Evolutionary conservation across 805 yeast genomes (phyloP).

Genomic region (Phaffomyces thermotolerans): DNA sequence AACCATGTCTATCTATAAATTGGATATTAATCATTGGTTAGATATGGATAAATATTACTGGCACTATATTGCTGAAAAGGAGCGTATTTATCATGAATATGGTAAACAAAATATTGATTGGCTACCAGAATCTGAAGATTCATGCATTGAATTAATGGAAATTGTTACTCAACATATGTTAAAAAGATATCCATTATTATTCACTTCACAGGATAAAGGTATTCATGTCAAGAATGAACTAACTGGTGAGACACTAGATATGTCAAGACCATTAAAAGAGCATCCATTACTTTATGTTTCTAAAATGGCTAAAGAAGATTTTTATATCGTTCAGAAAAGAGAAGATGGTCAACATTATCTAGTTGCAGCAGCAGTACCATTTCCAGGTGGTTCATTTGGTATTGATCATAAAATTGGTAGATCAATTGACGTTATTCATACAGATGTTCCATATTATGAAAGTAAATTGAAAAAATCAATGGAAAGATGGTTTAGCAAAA

Average conservation of each 20-base stretch:
- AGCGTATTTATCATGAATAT: slow-evolving; percentile 47
- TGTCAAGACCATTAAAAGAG: slow-evolving; percentile 50
- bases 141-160: slow-evolving; percentile 58
- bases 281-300: slow-evolving; percentile 58
- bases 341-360: slow-evolving; percentile 54
- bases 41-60: slow-evolving; percentile 74
- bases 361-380: slow-evolving; percentile 70
- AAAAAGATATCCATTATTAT: slow-evolving; percentile 55
- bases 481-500: slow-evolving; percentile 65
- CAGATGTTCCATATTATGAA: slow-evolving; percentile 62
- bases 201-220: slow-evolving; percentile 44
- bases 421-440: slow-evolving; percentile 56
- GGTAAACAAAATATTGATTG: slow-evolving; percentile 59
- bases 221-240: slow-evolving; percentile 50
- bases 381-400: slow-evolving; percentile 73
- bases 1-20: slow-evolving; percentile 65
- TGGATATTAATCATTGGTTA: slow-evolving; percentile 71
- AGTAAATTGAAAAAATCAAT: slow-evolving; percentile 58
- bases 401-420: slow-evolving; percentile 53
- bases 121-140: slow-evolving; percentile 58
- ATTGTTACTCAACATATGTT: slow-evolving; percentile 52
- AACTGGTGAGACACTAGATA: slow-evolving; percentile 55
- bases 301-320: slow-evolving; percentile 71
- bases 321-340: slow-evolving; percentile 53
- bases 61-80: slow-evolving; percentile 57